Evolutionary conservation across 108 stramenopile species (phyloP).

Genomic region (Seminavis robusta): DNA sequence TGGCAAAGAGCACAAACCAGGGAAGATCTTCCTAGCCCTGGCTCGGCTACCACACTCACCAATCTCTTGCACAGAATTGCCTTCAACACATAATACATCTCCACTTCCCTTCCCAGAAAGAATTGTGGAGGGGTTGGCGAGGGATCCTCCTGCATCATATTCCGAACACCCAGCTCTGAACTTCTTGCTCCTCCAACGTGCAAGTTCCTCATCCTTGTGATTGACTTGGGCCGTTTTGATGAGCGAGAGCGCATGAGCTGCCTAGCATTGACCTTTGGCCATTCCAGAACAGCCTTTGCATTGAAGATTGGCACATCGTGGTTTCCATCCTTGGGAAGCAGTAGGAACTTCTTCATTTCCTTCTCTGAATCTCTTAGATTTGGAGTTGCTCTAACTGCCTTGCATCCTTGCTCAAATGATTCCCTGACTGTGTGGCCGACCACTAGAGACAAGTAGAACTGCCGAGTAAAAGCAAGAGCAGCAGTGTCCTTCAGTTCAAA

Average conservation of each 20-base stretch:
- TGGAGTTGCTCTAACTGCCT: constrained; percentile 73
- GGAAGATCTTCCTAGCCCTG: constrained; percentile 75
- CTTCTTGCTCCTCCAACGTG: constrained; percentile 13
- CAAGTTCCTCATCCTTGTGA: constrained; percentile 9
- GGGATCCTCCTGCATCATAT: constrained; percentile 60
- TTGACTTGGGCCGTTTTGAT: constrained; percentile 9
- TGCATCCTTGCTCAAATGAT: constrained; percentile 83
- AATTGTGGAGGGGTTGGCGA: constrained; percentile 77
- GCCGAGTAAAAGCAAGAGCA: constrained; percentile 78
- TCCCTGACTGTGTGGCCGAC: constrained; percentile 76
- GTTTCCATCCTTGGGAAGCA: constrained; percentile 78
- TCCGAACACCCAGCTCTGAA: constrained; percentile 39
- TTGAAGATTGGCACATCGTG: constrained; percentile 79
- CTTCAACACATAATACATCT: constrained; percentile 66
- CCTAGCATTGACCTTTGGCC: constrained; percentile 33
- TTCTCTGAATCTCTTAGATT: constrained; percentile 53
- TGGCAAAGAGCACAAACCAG: constrained; percentile 65
- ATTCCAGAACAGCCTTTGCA: constrained; percentile 51
- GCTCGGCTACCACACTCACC: constrained; percentile 62
- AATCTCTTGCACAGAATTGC: constrained; percentile 47
- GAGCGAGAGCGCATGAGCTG: too few species aligned
- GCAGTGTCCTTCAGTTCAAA: constrained; percentile 82
- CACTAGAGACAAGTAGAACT: constrained; percentile 76
- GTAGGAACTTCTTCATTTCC: constrained; percentile 79
- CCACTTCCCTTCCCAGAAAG: constrained; percentile 80